Evolutionary conservation across 768 basidiomycete species (phyloP), one percentile per base, ranked within the genome.

Genomic region (Termitomyces eurrhizus): DNA sequence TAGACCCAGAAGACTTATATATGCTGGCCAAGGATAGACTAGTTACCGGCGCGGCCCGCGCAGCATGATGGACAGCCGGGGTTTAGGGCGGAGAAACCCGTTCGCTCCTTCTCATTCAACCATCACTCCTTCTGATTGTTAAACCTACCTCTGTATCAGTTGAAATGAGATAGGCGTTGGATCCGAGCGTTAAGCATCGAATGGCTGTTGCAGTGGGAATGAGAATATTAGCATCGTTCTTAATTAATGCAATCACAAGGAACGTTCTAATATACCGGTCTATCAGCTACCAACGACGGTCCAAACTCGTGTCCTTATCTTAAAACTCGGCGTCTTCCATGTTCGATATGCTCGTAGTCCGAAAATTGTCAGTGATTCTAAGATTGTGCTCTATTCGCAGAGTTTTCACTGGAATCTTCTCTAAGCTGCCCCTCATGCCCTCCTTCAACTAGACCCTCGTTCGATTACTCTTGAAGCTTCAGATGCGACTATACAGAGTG

Each of bases 381-480:
- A 57, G 56, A 33, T 57, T 56, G n/a, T 33, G n/a, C 29, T 8
- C 18, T 24, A 57, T 57, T 36, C 60, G 56, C 35, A 35, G 33
- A 21, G 35, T 21, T 11, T 48, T 54, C 18, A 13, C 53, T 21
- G 14, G 36, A n/a, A 37, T 61, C 11, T 61, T 14, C 24, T 26
- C 11, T 7, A 24, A 48, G 16, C 46, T 48, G 29, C 14, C 52
- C 49, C 44, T 61, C 6, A 52, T 29, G n/a, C 53, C 56, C 18
- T 18, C 41, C 1, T 12, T 18, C 2, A 18, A 26, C 4, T 41
- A 42, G 36, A 57, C 48, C 13, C 42, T 61, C 16, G 36, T 45
- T 8, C 32, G 7, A 11, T 1, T 16, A 21, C 29, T 51, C 8
- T 53, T 7, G 16, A 52, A 21, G 39, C 8, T 44, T 35, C 26